These are phyloP conservation scores for Mortierella sp. DNA, from an alignment of 371 early-diverging fungal genomes.

Conservation along the genomic window DNA sequence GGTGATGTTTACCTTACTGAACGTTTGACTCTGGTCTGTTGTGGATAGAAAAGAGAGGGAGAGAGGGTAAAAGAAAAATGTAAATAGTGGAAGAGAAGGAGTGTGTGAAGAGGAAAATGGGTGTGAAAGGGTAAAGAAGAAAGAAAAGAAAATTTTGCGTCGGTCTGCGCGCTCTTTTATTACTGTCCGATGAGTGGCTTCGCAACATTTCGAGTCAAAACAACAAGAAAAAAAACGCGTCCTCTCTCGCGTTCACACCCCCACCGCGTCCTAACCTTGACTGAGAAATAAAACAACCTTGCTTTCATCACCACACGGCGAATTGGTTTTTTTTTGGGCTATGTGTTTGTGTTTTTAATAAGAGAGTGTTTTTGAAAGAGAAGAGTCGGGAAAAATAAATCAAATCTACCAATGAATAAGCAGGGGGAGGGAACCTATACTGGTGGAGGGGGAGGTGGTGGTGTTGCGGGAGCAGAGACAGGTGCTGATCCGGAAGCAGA, in stretches of 20 bases:
- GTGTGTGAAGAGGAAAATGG: background rate
- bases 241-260: background rate
- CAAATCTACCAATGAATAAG: background rate
- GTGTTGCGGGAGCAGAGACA: conserved; percentile 1
- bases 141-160: background rate
- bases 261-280: background rate
- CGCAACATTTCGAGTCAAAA: background rate
- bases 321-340: background rate
- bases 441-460: conserved; percentile 3
- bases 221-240: conserved; percentile 1
- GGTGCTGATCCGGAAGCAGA: background rate
- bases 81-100: background rate
- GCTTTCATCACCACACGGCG: background rate
- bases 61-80: background rate
- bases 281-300: background rate
- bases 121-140: background rate
- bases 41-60: background rate
- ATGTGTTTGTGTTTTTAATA: background rate
- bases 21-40: too few relatives aligned
- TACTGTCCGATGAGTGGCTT: background rate
- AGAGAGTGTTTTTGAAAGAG: background rate
- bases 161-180: background rate
- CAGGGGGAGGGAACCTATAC: background rate
- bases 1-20: background rate
- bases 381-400: background rate